phyloP scores from a whole-genome alignment of 306 rosid genomes.

The Cyamopsis tetragonoloba region DNA sequence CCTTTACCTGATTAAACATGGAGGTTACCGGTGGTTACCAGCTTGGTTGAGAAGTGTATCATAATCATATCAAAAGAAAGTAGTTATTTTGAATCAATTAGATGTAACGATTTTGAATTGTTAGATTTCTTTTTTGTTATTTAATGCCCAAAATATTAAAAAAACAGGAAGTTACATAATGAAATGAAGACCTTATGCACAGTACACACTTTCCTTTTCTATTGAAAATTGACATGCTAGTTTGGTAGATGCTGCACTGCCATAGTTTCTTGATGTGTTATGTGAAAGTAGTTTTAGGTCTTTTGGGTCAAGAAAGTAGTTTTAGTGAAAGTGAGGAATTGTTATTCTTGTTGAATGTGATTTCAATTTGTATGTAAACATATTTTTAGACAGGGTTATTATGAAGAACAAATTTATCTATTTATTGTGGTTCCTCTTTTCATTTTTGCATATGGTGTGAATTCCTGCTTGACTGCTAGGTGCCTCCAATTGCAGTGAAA shows the following conservation, averaged over 20 bases:
- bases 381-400: too few species aligned
- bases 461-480: neutral
- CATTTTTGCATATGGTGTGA: too few species aligned
- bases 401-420: too few species aligned
- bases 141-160: neutral
- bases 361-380: too few species aligned
- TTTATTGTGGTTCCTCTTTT: too few species aligned
- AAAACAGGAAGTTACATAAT: neutral
- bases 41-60: slow-evolving; percentile 6
- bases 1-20: neutral
- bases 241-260: neutral
- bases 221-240: neutral
- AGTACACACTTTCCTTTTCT: neutral
- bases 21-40: neutral
- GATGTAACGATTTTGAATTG: neutral
- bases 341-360: too few species aligned
- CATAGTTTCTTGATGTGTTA: too few species aligned
- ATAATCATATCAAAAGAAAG: too few species aligned
- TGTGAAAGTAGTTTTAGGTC: too few species aligned
- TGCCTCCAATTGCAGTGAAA: neutral
- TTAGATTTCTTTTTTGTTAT: neutral
- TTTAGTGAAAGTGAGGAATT: too few species aligned
- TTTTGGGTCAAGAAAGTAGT: too few species aligned
- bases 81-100: slow-evolving; percentile 14
- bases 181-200: neutral